These are phyloP conservation scores for Pseudoturritis turrita DNA, from an alignment of 345 rosid species.

Conservation along the genomic window DNA sequence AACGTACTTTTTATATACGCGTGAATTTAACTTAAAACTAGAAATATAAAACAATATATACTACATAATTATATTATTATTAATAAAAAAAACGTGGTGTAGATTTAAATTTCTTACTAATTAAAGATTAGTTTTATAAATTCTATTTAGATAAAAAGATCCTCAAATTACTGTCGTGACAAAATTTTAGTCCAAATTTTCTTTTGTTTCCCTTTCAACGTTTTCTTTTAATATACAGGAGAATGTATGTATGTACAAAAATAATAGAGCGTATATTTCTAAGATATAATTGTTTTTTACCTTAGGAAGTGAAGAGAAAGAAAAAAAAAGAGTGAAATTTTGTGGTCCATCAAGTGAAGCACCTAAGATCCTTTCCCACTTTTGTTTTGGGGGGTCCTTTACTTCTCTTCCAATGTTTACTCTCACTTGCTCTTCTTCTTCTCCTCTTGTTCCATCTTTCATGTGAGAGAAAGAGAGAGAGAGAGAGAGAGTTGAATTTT, in stretches of 20 bases:
- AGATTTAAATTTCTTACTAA: too few species aligned
- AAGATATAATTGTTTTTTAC: not conserved
- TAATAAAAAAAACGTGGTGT: not conserved
- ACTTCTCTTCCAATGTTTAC: conserved; percentile 17
- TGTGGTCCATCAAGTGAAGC: conserved; percentile 32
- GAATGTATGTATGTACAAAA: not conserved
- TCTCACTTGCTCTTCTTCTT: conserved; percentile 14
- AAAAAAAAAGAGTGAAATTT: conserved; percentile 2
- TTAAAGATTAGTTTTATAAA: not conserved
- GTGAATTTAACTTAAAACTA: not conserved
- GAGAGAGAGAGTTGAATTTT: conserved; percentile 4
- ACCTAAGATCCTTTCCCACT: conserved; percentile 32
- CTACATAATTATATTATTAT: too few species aligned
- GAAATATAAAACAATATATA: not conserved
- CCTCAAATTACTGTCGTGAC: too few species aligned
- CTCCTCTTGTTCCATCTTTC: conserved; percentile 20
- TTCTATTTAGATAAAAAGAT: too few species aligned
- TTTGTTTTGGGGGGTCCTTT: conserved; percentile 17
- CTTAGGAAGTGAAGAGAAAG: not conserved
- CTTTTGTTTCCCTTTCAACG: not conserved
- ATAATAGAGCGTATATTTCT: not conserved
- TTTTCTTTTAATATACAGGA: not conserved
- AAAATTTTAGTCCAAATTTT: not conserved
- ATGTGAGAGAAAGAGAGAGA: conserved; percentile 11
- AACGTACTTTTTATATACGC: not conserved